Conservation (phyloP, 2,329 filamentous ascomycete genomes). For the Talaromyces piceae region DNA sequence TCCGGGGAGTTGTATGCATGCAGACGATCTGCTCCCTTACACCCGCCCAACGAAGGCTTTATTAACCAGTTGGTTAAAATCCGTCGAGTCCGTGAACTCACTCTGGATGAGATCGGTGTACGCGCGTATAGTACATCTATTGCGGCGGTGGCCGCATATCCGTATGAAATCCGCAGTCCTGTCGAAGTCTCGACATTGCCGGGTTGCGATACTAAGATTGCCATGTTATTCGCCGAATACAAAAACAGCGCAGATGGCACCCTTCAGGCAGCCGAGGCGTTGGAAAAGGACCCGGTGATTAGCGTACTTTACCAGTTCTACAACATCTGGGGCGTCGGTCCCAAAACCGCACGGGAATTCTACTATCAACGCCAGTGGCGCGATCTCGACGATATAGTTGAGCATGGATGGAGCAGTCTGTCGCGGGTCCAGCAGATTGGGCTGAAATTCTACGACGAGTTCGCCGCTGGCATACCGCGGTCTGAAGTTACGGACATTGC, state of each 20-base stretch:
- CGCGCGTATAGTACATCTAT: slow-evolving; percentile 85
- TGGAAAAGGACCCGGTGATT: slow-evolving; percentile 58
- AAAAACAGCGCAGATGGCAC: slow-evolving; percentile 47
- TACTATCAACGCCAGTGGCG: slow-evolving; percentile 69
- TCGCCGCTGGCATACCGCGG: slow-evolving; percentile 63
- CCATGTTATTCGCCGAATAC: slow-evolving; percentile 70
- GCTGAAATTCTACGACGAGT: slow-evolving; percentile 87
- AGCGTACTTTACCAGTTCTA: slow-evolving; percentile 63
- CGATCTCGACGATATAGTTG: slow-evolving; percentile 77
- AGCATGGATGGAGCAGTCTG: slow-evolving; percentile 68
- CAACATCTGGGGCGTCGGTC: slow-evolving; percentile 87
- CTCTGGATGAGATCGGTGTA: slow-evolving; percentile 68
- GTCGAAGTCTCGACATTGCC: slow-evolving; percentile 52
- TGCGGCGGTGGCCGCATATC: slow-evolving; percentile 75
- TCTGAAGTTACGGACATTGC: slow-evolving; percentile 66
- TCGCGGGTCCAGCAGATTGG: slow-evolving; percentile 85
- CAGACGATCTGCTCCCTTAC: slow-evolving; percentile 63
- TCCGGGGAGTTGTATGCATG: slow-evolving; percentile 67
- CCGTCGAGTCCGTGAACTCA: slow-evolving; percentile 60
- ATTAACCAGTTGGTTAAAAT: slow-evolving; percentile 68
- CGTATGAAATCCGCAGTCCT: slow-evolving; percentile 45
- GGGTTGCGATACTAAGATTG: slow-evolving; percentile 74
- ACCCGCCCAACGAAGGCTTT: slow-evolving; percentile 68
- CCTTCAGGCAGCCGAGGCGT: slow-evolving; percentile 57
- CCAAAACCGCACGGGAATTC: slow-evolving; percentile 71